These are phyloP conservation scores for Colletotrichum destructivum DNA, from an alignment of 2,329 filamentous ascomycete species.

Conservation along the genomic window DNA sequence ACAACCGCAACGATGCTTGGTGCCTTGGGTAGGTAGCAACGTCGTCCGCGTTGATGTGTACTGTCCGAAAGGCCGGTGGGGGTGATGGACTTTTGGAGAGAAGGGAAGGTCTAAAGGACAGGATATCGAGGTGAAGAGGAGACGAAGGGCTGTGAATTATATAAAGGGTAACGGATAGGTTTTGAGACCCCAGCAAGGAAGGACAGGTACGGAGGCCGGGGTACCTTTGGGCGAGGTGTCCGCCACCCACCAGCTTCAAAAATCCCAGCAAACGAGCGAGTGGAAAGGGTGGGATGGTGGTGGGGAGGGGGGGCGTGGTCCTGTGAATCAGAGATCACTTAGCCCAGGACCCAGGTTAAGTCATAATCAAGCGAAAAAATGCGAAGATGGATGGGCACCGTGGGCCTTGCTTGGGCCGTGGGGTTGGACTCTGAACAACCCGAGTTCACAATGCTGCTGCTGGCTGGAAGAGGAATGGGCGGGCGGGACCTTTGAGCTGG, in stretches of 20 bases:
- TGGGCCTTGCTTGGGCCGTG: constrained; percentile 29
- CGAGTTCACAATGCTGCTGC: constrained; percentile 19
- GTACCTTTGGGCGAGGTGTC: constrained; percentile 42
- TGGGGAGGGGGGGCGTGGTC: constrained; percentile 35
- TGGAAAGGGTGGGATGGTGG: constrained; percentile 39
- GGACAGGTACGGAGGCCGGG: constrained; percentile 38
- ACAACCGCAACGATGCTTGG: constrained; percentile 27
- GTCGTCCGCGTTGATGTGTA: constrained; percentile 13
- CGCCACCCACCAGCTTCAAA: constrained; percentile 41
- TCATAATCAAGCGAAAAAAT: constrained; percentile 36
- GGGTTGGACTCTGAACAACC: constrained; percentile 24
- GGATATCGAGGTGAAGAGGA: not conserved
- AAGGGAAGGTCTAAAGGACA: constrained; percentile 20
- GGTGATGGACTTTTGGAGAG: constrained; percentile 19
- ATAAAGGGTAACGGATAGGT: constrained; percentile 36
- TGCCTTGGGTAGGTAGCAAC: constrained; percentile 24
- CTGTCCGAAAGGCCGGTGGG: constrained; percentile 17
- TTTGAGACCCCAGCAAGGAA: constrained; percentile 34
- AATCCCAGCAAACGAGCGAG: constrained; percentile 42
- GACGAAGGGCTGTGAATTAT: constrained; percentile 33
- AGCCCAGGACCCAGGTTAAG: constrained; percentile 23
- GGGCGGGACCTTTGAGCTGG: constrained; percentile 32
- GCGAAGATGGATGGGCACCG: constrained; percentile 24
- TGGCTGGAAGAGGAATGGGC: constrained; percentile 9
- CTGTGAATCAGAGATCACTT: constrained; percentile 37